A percentile compares a stretch with the other conserved stretches of the same genome.
Conservation (phyloP, 305 asterid genomes). For the Plantago coronopus region DNA sequence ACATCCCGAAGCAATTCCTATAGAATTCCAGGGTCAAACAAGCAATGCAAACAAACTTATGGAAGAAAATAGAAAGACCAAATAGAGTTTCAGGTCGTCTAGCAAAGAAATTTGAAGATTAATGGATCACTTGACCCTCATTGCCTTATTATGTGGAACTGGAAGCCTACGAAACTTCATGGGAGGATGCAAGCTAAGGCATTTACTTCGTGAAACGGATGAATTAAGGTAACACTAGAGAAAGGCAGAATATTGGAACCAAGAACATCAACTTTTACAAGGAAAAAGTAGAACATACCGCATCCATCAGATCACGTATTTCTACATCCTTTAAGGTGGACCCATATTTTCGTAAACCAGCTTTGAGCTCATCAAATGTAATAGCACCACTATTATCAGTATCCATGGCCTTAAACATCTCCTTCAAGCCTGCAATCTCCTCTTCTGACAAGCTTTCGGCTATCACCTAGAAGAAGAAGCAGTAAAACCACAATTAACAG, state of each 20-base stretch:
- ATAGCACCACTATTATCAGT: conserved; percentile 87
- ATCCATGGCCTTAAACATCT: conserved; percentile 96
- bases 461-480: conserved; percentile 58
- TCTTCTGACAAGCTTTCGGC: conserved; percentile 98
- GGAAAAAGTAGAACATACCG: conserved; percentile 46
- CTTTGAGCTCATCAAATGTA: conserved; percentile 93
- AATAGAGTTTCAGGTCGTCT: too few species aligned
- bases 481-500: conserved; percentile 2
- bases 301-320: conserved; percentile 96
- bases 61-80: too few species aligned
- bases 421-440: conserved; percentile 92
- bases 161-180: too few species aligned
- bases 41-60: too few species aligned
- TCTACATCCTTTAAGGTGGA: conserved; percentile 89
- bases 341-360: conserved; percentile 91
- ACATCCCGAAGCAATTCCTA: too few species aligned
- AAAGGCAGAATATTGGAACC: conserved; percentile 14
- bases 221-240: neutral
- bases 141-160: too few species aligned
- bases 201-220: too few species aligned
- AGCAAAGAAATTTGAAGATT: too few species aligned
- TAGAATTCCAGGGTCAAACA: too few species aligned
- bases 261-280: conserved; percentile 11
- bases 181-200: too few species aligned
- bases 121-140: too few species aligned